Base-by-base conservation (phyloP, 2,329 filamentous ascomycete species). In the Sclerotinia spermophila region DNA sequence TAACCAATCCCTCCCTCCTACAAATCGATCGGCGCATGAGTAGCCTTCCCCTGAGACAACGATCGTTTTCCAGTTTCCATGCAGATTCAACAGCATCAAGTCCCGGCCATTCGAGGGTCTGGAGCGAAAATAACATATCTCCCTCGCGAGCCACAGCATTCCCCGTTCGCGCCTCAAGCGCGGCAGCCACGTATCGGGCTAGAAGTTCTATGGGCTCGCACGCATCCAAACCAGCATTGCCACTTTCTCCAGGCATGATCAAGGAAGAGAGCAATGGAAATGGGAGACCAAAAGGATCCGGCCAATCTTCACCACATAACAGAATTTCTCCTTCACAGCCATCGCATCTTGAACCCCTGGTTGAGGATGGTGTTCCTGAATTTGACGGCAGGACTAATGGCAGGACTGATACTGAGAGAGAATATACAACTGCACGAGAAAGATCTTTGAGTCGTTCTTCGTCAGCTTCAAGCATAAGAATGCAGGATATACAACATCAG, bases 401-500 rank as follows among this genome's bases (percentile, higher is more conserved):
- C 48, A 67, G 74, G 45, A 75, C 75, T 19, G 73, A 72, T 59
- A 64, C 73, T 6, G 77, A 77, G 56, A 75, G 73, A 40, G 71
- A 74, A 11, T 75, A 74, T 68, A 30, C 73, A 19, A 73, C 71
- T 65, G 67, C 73, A 3, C 70, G 67, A 61, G 73, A 72, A 19
- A 75, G 75, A 38, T 67, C 62, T 40, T 73, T 79, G 40, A 76
- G 74, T 51, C 75, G 79, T 60, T 79, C 78, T 40, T 74, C 79
- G 56, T 79, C 79, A 11, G 66, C 74, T 60, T 80, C 79, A 55
- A 73, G 75, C 7, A 74, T 78, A 72, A 84, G 86, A 76, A 85
- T 87, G 61, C 85, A 85, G 35, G 87, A 89, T 77, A 81, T 92
- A 58, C 86, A 86, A 45, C 86, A 89, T 74, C 89, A 92, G 79